Evolutionary conservation across 306 rosid genomes (phyloP).

Genomic region (Clitoria ternatea): DNA sequence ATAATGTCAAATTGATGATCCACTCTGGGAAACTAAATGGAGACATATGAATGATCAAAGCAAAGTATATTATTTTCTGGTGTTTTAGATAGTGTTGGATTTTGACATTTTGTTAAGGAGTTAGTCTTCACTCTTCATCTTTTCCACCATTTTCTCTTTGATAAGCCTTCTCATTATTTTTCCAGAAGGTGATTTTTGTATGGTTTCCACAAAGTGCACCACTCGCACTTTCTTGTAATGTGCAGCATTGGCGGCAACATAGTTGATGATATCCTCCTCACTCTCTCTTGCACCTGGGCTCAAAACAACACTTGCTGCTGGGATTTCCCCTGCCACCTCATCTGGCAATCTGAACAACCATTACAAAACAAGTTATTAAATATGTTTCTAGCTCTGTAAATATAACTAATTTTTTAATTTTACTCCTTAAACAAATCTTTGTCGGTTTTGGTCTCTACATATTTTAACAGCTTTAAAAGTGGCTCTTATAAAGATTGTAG

Average conservation of each 20-base stretch:
- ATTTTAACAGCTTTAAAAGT: too few relatives aligned
- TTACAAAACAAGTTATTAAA: too few relatives aligned
- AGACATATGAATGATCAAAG: constrained; percentile 15
- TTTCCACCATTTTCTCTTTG: constrained; percentile 51
- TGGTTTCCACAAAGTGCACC: constrained; percentile 69
- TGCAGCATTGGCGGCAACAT: constrained; percentile 76
- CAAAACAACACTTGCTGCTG: constrained; percentile 79
- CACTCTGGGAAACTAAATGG: background rate
- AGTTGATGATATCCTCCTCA: constrained; percentile 66
- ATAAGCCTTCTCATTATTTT: constrained; percentile 86
- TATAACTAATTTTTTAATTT: too few relatives aligned
- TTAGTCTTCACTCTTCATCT: constrained; percentile 38
- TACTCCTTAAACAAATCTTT: too few relatives aligned
- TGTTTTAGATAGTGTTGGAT: background rate
- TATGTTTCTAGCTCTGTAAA: too few relatives aligned
- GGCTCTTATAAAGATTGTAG: too few relatives aligned
- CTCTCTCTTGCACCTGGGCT: constrained; percentile 48
- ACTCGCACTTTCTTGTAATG: constrained; percentile 75
- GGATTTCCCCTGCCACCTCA: constrained; percentile 92
- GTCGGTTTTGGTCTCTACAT: too few relatives aligned
- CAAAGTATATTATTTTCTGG: background rate
- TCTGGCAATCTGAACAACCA: constrained; percentile 60
- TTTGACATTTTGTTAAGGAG: constrained; percentile 19
- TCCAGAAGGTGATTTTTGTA: constrained; percentile 92
- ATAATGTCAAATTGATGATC: background rate